Evolutionary conservation across 106 monocot genomes (phyloP), one percentile per base, ranked within the genome.

Genomic region (Iris macrosiphon): DNA sequence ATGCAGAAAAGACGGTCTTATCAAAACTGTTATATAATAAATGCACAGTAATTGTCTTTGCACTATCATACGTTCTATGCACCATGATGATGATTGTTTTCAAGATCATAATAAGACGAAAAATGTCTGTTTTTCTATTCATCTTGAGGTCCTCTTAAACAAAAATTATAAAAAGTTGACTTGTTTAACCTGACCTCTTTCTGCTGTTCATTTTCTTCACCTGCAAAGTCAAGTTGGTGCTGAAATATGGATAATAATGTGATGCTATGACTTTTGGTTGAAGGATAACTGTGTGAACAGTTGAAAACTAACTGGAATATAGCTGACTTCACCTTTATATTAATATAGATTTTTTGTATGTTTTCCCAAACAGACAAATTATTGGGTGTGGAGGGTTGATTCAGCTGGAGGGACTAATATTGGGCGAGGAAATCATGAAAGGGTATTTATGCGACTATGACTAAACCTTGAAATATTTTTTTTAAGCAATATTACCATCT

Each of bases 331-430:
- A 67, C 52, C 54, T 52, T 26, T 56, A 41, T 40, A 35, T 19
- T 60, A 54, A 35, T n/a, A n/a, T n/a, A n/a, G n/a, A n/a, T n/a
- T n/a, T n/a, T n/a, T n/a, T n/a, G 42, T 44, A 31, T 35, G 17
- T 72, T 66, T 72, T 72, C 50, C 15, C 40, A 25, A 71, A 55
- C 81, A 95, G 94, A 79, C 70, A 42, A 89, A 78, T 79, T 82
- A 95, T 70, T 90, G 86, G 80, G 66, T 98, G 34, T 90, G 90
- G 96, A 90, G 96, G 66, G 72, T 90, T 15, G 70, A 83, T 58
- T 66, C 79, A 69, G 45, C 76, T 62, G 67, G 83, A 60, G 64
- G 65, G 30, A 58, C 73, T 35, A n/a, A n/a, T n/a, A 22, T 54
- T 65, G 58, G 75, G 44, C 76, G 50, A 52, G 60, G 69, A 72